Base-by-base conservation (phyloP, 768 basidiomycete genomes). In the Kwoniella dejecticola region DNA sequence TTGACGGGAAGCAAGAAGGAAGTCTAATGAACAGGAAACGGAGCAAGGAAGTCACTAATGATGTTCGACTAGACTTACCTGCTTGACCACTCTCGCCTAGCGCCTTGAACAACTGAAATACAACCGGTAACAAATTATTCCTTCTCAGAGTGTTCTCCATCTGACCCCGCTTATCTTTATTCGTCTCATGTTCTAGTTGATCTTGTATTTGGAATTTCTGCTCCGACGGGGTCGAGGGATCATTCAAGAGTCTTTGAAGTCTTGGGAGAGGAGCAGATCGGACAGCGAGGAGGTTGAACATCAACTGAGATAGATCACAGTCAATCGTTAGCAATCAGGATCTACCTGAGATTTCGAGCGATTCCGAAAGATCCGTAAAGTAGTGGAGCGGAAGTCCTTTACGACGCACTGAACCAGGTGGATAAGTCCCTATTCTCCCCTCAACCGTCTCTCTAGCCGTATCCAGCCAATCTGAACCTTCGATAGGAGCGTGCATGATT, bases 251-350 rank as follows among this genome's bases (percentile, higher is more conserved):
- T 23, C 81, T 73, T 74, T 86, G 84, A 23, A 97, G 83, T 4
- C 78, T 70, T 12, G 89, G 89, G 24, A 96, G 68, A 29, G 90
- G 89, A 74, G 91, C 89, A 42, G 89, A 86, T 56, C 88, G 87
- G 44, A 99, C 81, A 5, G 90, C 91, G 33, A 96, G 85, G 33
- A 97, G 84, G 78, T 89, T 93, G 82, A 97, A 97, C 75, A 94
- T 90, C 54, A 95, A 83, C 91, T 94, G 65, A 7, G 33, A 7
- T 7, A 36, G n/a, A n/a, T n/a, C n/a, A n/a, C n/a, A n/a, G n/a
- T n/a, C n/a, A n/a, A n/a, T n/a, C n/a, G n/a, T n/a, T n/a, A n/a
- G n/a, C n/a, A n/a, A n/a, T n/a, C n/a, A n/a, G n/a, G n/a, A n/a
- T n/a, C n/a, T n/a, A n/a, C n/a, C n/a, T n/a, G n/a, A n/a, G n/a